Base-by-base conservation (phyloP, 306 rosid genomes). In the Hippophae rhamnoides region DNA sequence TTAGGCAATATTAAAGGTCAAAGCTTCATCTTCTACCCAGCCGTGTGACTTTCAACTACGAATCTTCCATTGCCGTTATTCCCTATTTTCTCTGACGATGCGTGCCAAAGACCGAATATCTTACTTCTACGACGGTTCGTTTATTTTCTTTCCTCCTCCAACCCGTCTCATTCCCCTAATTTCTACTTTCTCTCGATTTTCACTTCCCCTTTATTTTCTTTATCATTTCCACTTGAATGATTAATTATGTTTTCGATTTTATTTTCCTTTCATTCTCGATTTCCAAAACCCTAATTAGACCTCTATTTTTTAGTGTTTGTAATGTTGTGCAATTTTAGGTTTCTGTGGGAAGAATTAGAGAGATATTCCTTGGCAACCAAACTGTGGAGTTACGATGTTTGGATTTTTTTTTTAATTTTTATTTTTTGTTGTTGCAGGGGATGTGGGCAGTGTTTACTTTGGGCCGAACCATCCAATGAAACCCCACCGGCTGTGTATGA, bases 391-490 rank as follows among this genome's bases (percentile, higher is more conserved):
- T 31, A 31, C 38, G 3, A 31, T 31, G 5, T 31, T 31, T 31
- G 38, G 38, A 31, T 2, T 1, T 31, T 31, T 0, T 47, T 18
- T 52, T 70, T 18, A 18, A 18, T 18, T 13, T 49, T 41, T 42
- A 52, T 18, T 18, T 18, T 18, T 18, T 18, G 23, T 18, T 60
- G 52, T 81, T 80, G 75, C 95, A 92, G 99, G 99, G 42, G 99
- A 88, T 64, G 99, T 79, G 60, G 99, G 99, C 6, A 88, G 96
- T 53, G 99, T 92, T 69, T 92, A 88, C 86, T 92, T 83, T 41
- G 99, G 99, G 57, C 95, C 99, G 0, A 92, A 92, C 70, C 99
- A 92, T 75, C 99, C 99, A 2, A 92, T 92, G 99, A 92, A 92
- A 74, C 99, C 99, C 14, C 99, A 92, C 73, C 83, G 99, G 60